These are phyloP conservation scores for Apiotrichum sp. DNA, from an alignment of 1,284 basidiomycete species.

Conservation along the genomic window DNA sequence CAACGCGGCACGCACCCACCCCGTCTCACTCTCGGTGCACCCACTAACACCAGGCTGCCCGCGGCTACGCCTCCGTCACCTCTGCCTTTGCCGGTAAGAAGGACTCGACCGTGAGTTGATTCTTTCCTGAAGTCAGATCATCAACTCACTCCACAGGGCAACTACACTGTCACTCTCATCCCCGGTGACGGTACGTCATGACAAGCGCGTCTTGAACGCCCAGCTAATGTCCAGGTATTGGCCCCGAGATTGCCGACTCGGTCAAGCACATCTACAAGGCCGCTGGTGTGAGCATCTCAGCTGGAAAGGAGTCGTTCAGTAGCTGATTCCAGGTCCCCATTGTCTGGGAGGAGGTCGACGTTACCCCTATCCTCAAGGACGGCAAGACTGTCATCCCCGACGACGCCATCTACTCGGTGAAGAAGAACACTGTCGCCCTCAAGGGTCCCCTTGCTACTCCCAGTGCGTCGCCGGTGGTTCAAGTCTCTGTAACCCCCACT, in stretches of 20 bases:
- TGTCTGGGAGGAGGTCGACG: constrained; percentile 98
- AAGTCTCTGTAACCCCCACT: background rate
- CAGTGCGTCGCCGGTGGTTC: constrained; percentile 52
- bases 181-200: constrained; percentile 32
- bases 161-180: constrained; percentile 60
- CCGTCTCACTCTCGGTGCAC: too few relatives aligned
- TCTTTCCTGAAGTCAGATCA: too few relatives aligned
- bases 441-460: constrained; percentile 95
- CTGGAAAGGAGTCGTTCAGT: background rate
- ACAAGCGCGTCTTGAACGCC: too few relatives aligned
- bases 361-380: constrained; percentile 85
- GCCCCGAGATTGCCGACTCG: constrained; percentile 94
- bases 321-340: constrained; percentile 67
- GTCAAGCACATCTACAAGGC: constrained; percentile 90
- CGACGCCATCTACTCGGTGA: constrained; percentile 81
- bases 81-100: constrained; percentile 84
- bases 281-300: constrained; percentile 58
- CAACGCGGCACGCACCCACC: too few relatives aligned
- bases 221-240: constrained; percentile 64
- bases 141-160: constrained; percentile 59
- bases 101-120: constrained; percentile 63
- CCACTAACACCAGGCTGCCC: constrained; percentile 22
- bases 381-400: constrained; percentile 98
- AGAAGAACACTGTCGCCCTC: constrained; percentile 94
- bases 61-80: constrained; percentile 50